These are phyloP conservation scores for Wallemia mellicola DNA, from an alignment of 1,284 basidiomycete genomes.

Conservation along the genomic window DNA sequence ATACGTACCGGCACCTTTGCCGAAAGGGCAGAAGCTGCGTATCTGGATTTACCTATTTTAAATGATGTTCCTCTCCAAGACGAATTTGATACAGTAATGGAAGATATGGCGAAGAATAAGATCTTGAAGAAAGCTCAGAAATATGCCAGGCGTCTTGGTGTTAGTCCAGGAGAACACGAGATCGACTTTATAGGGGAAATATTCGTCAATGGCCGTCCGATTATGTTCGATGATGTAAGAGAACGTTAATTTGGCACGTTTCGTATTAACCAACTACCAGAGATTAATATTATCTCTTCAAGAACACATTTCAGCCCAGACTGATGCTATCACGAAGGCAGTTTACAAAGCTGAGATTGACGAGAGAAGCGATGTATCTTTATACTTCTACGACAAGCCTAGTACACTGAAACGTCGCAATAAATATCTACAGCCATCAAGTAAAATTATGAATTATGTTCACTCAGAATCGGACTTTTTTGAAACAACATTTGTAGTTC, in stretches of 20 bases:
- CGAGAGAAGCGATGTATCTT: conserved; percentile 22
- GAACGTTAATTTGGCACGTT: background rate
- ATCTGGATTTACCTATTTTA: background rate
- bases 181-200: background rate
- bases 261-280: background rate
- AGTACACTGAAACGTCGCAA: conserved; percentile 38
- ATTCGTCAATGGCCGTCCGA: background rate
- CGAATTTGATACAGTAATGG: background rate
- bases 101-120: background rate
- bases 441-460: background rate
- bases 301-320: background rate
- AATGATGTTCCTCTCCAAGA: background rate
- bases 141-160: background rate
- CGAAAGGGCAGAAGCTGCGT: background rate
- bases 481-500: background rate
- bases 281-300: background rate
- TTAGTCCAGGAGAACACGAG: background rate
- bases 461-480: background rate
- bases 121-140: background rate
- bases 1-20: background rate
- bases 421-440: conserved; percentile 28
- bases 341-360: conserved; percentile 20
- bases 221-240: background rate
- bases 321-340: background rate
- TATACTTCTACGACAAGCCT: conserved; percentile 70